These are phyloP conservation scores for Saksenaea oblongispora DNA, from an alignment of 371 early-diverging fungal species.

Conservation along the genomic window DNA sequence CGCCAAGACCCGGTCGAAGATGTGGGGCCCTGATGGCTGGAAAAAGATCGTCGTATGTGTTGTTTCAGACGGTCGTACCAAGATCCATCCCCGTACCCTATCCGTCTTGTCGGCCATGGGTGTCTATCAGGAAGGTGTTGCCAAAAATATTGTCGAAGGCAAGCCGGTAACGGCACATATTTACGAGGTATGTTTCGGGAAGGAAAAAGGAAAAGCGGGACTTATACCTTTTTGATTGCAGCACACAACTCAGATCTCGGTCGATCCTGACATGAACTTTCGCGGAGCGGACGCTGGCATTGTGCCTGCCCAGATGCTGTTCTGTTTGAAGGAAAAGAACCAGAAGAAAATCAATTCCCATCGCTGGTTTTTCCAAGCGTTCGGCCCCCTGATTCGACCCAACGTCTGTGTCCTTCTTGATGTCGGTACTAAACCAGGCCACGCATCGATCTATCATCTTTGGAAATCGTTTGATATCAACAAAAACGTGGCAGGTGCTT, in stretches of 20 bases:
- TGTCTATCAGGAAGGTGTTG: slow-evolving; percentile 90
- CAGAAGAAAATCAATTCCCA: slow-evolving; percentile 84
- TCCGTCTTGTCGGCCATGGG: slow-evolving; percentile 86
- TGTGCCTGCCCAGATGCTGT: slow-evolving; percentile 79
- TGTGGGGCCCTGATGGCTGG: slow-evolving; percentile 92
- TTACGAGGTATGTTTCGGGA: slow-evolving; percentile 63
- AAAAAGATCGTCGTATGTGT: slow-evolving; percentile 91
- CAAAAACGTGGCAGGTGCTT: slow-evolving; percentile 76
- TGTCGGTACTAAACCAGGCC: slow-evolving; percentile 81
- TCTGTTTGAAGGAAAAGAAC: slow-evolving; percentile 78
- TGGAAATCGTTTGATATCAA: slow-evolving; percentile 84
- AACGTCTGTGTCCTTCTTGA: slow-evolving; percentile 80
- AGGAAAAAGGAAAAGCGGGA: background rate
- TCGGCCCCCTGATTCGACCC: slow-evolving; percentile 75
- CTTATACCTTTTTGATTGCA: slow-evolving; percentile 22
- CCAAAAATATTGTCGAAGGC: slow-evolving; percentile 69
- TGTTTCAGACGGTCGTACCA: slow-evolving; percentile 80
- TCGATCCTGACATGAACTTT: slow-evolving; percentile 64
- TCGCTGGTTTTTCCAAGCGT: slow-evolving; percentile 89
- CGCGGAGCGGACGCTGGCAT: slow-evolving; percentile 65
- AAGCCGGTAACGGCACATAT: slow-evolving; percentile 81
- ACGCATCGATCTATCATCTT: slow-evolving; percentile 67
- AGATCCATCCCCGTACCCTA: slow-evolving; percentile 78
- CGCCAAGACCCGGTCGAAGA: slow-evolving; percentile 72
- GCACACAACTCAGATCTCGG: slow-evolving; percentile 78